Evolutionary conservation across 192 early-diverging fungal genomes (phyloP), one percentile per base, ranked within the genome.

Genomic region (Endogone sp.): DNA sequence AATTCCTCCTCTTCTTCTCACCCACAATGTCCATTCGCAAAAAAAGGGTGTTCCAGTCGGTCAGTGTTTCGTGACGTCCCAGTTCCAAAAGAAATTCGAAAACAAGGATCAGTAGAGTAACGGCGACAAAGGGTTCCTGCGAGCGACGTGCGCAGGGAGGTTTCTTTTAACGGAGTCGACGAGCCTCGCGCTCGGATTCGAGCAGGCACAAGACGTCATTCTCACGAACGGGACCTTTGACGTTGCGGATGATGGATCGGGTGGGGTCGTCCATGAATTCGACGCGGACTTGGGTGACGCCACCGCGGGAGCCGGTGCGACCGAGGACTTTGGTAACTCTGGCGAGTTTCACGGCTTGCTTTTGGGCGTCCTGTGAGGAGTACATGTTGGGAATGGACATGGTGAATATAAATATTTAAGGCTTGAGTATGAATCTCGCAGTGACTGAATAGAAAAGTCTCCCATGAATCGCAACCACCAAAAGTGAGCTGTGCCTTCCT

Each of bases 221-320:
- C 81, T 97, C 95, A 74, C 95, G 93, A 71, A 99, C 97, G 74
- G 97, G 97, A 67, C 97, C 97, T 91, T 97, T 97, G 75, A 99
- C 97, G 88, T 99, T 99, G 82, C 97, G 95, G 86, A 99, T 96
- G 86, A 99, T 97, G 81, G 93, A 91, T 68, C 97, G 97, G 85
- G 84, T 86, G 69, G 87, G 76, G 79, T 99, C 95, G 84, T 98
- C 96, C 83, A 98, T 90, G 84, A 99, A 95, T 83, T 98, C 97
- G 78, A 99, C 97, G 72, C 96, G 93, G 81, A 99, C 97, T 83
- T 93, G 97, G 78, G 97, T 99, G 81, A 99, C 97, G 85, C 96
- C 96, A 91, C 97, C 97, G 77, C 97, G 96, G 82, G 97, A 99
- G 79, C 97, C 97, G 76, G 97, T 99, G 76, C 97, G 93, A 84